Conservation (phyloP, 2,329 filamentous ascomycete species). For the Stagonosporopsis vannaccii region DNA sequence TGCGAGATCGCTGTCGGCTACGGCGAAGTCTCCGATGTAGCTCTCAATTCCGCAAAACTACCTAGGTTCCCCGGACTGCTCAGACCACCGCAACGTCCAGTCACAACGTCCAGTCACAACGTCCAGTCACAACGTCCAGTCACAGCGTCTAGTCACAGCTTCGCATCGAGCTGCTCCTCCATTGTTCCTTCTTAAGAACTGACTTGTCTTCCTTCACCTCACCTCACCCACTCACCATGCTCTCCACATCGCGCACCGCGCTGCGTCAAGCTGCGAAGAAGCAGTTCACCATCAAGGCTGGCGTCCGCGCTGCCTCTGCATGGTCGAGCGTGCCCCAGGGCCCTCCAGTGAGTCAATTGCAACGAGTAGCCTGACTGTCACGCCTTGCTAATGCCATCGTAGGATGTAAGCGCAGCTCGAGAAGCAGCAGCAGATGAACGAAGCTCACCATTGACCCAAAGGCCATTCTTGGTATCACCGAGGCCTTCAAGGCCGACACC, state of each 20-base stretch:
- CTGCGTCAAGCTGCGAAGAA: conserved; percentile 48
- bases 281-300: conserved; percentile 45
- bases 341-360: conserved; percentile 76
- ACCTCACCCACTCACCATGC: conserved; percentile 30
- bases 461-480: conserved; percentile 91
- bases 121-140: conserved; percentile 10
- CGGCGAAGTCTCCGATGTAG: conserved; percentile 20
- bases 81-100: conserved; percentile 27
- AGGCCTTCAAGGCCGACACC: conserved; percentile 97
- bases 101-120: conserved; percentile 4
- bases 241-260: conserved; percentile 48
- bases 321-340: conserved; percentile 94
- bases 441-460: conserved; percentile 48
- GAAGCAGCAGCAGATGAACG: conserved; percentile 2
- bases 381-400: conserved; percentile 27
- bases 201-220: background rate
- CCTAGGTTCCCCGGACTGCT: conserved; percentile 20
- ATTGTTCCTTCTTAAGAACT: conserved; percentile 12
- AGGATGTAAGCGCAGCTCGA: conserved; percentile 45
- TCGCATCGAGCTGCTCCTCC: conserved; percentile 12
- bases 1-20: conserved; percentile 19
- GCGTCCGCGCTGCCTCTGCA: conserved; percentile 73
- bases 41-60: conserved; percentile 36
- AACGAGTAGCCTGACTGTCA: conserved; percentile 17
- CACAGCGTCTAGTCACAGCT: conserved; percentile 6